phyloP scores from a whole-genome alignment of 495 filamentous ascomycete species.

The Neurospora hispaniola region DNA sequence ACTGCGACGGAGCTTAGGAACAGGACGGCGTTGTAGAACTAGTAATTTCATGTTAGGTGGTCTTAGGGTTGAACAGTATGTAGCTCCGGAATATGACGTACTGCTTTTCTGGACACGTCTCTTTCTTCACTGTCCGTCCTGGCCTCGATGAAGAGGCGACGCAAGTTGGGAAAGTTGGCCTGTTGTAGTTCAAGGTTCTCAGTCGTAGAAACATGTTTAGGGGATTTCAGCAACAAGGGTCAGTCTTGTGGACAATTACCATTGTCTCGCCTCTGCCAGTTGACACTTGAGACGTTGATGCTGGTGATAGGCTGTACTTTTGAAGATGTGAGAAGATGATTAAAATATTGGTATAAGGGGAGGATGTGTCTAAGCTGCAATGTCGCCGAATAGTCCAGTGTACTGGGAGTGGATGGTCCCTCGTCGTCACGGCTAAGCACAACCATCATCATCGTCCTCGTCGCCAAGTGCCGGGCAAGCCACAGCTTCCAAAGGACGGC shows the following conservation, averaged over 20 bases:
- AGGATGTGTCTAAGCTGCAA: too few species aligned
- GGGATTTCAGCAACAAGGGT: background rate
- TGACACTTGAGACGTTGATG: background rate
- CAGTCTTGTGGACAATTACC: background rate
- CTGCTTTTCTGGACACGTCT: conserved; percentile 85
- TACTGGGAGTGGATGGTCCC: background rate
- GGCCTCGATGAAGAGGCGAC: conserved; percentile 92
- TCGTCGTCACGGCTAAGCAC: background rate
- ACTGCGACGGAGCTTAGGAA: conserved; percentile 92
- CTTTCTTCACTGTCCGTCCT: conserved; percentile 89
- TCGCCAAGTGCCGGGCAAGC: background rate
- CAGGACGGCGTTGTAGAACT: conserved; percentile 97
- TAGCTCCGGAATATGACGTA: conserved; percentile 32
- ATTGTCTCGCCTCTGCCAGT: background rate
- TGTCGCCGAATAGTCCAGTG: background rate
- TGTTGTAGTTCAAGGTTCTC: conserved; percentile 14
- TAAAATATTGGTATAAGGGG: too few species aligned
- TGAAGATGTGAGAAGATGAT: background rate
- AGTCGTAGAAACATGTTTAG: background rate
- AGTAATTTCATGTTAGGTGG: conserved; percentile 1
- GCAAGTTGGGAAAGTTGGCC: conserved; percentile 89
- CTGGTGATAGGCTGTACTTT: background rate
- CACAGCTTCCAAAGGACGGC: background rate
- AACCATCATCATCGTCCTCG: background rate
- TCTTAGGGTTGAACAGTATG: background rate